Base-by-base conservation (phyloP, 176 grass and related monocot species). In the Eragrostis nindensis region DNA sequence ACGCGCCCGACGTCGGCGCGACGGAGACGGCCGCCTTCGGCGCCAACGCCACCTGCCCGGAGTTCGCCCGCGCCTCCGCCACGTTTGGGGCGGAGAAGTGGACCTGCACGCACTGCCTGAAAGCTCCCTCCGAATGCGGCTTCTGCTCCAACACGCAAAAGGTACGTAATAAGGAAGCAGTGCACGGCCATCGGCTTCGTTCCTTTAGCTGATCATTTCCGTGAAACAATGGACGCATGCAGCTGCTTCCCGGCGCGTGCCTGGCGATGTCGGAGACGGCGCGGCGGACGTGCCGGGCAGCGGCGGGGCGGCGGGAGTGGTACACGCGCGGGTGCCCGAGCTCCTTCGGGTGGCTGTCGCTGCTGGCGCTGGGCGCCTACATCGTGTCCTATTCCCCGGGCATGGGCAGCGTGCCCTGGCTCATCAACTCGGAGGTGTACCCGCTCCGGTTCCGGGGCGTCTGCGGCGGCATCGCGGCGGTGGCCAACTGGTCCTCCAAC, bases 371-470 rank as follows among this genome's bases (percentile, higher is more conserved):
- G 36, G 87, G 53, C 91, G n/a, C 68, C 2, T 97, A 97, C 72
- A 97, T 97, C 85, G 69, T 86, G 52, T 94, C 88, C 83, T 97
- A 92, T 80, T 97, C 94, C 26, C 94, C 92, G 8, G 94, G 94
- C 24, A 97, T 97, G 94, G 94, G 92, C 30, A 94, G 89, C 4
- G 94, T 92, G 62, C 94, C 92, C 7, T 97, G 94, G 94, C 94
- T 97, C 43, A 87, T 97, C 41, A 94, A 97, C 83, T 97, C 94
- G 36, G 94, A 97, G 91, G 90, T 97, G 68, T 97, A 97, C 83
- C 94, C 94, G 39, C 71, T 97, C 16, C 82, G 94, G 60, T 79
- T 86, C 77, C 85, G 94, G 22, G 92, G 94, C 11, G 82, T 85
- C 62, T 97, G 94, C 42, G 92, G 94, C 10, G 94, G 94, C 41